phyloP scores from a whole-genome alignment of 352 stramenopile species.

The Phytopythium montanum region DNA sequence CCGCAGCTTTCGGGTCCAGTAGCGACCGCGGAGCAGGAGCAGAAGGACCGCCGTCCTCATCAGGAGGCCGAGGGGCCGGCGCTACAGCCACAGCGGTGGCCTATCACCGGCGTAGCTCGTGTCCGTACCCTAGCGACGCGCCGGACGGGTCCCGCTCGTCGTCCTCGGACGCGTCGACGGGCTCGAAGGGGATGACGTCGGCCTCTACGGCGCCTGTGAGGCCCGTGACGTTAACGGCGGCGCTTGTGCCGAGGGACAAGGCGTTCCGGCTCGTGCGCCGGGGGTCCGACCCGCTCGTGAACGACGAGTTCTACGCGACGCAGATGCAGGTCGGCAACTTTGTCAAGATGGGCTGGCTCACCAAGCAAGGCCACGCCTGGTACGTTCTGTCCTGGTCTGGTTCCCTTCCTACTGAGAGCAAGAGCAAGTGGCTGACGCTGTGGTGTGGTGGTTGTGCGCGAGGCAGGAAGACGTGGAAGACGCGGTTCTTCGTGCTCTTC shows the following conservation, averaged over 20 bases:
- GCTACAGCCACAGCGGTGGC: constrained; percentile 12
- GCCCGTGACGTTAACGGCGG: background rate
- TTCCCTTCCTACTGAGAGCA: too few relatives aligned
- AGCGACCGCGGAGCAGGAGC: background rate
- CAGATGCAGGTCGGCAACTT: constrained; percentile 69
- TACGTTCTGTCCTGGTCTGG: constrained; percentile 9
- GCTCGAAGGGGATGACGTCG: constrained; percentile 7
- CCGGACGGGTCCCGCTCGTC: constrained; percentile 8
- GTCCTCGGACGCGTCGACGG: constrained; percentile 14
- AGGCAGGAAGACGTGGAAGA: constrained; percentile 84
- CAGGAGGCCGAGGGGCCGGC: background rate
- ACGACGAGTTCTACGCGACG: constrained; percentile 64
- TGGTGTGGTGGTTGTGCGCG: background rate
- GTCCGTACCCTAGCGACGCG: constrained; percentile 1
- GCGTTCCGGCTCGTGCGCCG: constrained; percentile 39
- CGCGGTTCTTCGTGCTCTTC: constrained; percentile 83
- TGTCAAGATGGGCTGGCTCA: constrained; percentile 83
- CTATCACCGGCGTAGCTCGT: constrained; percentile 10
- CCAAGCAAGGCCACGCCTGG: constrained; percentile 81
- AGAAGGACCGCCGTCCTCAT: background rate
- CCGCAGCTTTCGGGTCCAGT: constrained; percentile 20
- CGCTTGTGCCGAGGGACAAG: constrained; percentile 30
- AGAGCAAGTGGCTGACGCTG: too few relatives aligned
- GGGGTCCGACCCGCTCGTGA: constrained; percentile 57
- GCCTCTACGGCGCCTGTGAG: background rate